phyloP scores from a whole-genome alignment of 352 stramenopile genomes.

The Phytophthora palmivora region DNA sequence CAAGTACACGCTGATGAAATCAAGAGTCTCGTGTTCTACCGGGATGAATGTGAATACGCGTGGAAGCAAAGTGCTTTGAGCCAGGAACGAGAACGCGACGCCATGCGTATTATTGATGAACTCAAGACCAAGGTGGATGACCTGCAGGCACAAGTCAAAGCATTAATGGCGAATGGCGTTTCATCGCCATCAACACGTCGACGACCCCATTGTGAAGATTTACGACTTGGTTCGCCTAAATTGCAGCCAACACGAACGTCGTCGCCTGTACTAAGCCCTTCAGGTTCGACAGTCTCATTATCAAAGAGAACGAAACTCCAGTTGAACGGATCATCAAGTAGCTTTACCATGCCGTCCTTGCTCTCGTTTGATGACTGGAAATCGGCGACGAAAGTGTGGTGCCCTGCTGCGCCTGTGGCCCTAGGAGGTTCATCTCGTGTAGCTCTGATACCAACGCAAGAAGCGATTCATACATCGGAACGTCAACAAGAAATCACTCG shows the following conservation, averaged over 20 bases:
- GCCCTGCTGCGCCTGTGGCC: conserved; percentile 22
- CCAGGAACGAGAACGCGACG: conserved; percentile 65
- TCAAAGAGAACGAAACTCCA: conserved; percentile 13
- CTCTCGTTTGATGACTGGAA: conserved; percentile 77
- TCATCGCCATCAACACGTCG: conserved; percentile 7
- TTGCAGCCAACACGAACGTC: not conserved
- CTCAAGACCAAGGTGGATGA: conserved; percentile 66
- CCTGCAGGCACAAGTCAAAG: conserved; percentile 60
- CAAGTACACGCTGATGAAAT: conserved; percentile 75
- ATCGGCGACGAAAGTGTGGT: conserved; percentile 58
- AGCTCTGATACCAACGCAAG: conserved; percentile 44
- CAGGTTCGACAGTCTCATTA: not conserved
- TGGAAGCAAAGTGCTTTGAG: conserved; percentile 67
- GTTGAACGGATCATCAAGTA: not conserved
- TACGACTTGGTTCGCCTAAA: conserved; percentile 2
- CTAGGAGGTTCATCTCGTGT: conserved; percentile 18
- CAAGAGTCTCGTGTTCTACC: conserved; percentile 75
- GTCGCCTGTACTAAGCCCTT: conserved; percentile 5
- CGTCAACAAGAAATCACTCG: conserved; percentile 45
- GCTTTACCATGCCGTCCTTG: conserved; percentile 21
- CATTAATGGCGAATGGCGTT: conserved; percentile 33
- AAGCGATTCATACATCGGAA: conserved; percentile 27
- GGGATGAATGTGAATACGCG: conserved; percentile 74
- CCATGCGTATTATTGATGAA: conserved; percentile 74
- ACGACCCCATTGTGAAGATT: conserved; percentile 10